These are phyloP conservation scores for Planoprotostelium fungivorum DNA, from an alignment of 78 protist genomes.

Conservation along the genomic window DNA sequence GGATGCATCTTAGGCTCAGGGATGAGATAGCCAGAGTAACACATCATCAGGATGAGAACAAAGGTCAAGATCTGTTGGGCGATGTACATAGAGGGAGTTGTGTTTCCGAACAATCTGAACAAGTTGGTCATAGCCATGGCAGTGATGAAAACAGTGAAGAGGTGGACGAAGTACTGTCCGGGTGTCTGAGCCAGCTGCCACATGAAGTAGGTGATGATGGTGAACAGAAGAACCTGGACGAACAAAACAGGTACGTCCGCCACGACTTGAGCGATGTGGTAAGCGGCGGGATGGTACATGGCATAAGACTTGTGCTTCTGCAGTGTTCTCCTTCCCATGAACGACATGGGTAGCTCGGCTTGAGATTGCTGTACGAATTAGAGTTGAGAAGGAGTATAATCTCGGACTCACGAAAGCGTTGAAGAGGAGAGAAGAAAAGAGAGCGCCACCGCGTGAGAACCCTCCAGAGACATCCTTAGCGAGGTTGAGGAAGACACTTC, in stretches of 20 bases:
- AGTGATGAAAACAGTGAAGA: constrained; percentile 20
- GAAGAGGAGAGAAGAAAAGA: constrained; percentile 16
- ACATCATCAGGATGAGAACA: constrained; percentile 20
- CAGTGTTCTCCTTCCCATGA: constrained; percentile 23
- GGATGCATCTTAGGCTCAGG: constrained; percentile 25
- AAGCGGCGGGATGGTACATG: constrained; percentile 36
- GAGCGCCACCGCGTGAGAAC: constrained; percentile 36
- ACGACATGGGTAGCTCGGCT: constrained; percentile 8
- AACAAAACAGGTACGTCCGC: constrained; percentile 19
- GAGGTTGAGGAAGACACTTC: constrained; percentile 11
- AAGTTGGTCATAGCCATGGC: constrained; percentile 9
- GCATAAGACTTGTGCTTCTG: constrained; percentile 55
- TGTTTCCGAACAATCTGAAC: constrained; percentile 32
- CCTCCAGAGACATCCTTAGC: constrained; percentile 1
- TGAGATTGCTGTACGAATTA: neutral
- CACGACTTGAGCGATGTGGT: constrained; percentile 25
- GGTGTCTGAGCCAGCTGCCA: constrained; percentile 17
- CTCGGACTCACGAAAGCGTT: constrained; percentile 6
- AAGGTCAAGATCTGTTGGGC: constrained; percentile 23
- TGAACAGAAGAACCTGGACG: constrained; percentile 10
- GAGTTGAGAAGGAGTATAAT: neutral
- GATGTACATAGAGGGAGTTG: constrained; percentile 13
- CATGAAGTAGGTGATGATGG: constrained; percentile 44
- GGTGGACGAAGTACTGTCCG: constrained; percentile 27
- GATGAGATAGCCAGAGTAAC: constrained; percentile 31